Base-by-base conservation (phyloP, 2,329 filamentous ascomycete species). In the Aspergillus pseudonomiae region DNA sequence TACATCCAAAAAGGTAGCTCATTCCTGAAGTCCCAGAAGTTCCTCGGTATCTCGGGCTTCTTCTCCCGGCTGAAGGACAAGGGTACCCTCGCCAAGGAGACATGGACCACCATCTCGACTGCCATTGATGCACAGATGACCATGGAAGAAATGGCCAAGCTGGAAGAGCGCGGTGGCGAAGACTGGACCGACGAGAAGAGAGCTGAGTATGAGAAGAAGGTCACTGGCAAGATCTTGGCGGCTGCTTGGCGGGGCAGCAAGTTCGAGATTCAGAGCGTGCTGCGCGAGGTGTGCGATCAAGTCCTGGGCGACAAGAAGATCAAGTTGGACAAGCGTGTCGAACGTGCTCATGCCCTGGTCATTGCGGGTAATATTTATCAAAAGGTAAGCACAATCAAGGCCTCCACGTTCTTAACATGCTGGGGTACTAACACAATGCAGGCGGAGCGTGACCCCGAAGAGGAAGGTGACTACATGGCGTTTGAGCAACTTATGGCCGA, bases 131-230 rank as follows among this genome's bases (percentile, higher is more conserved):
- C 95, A 30, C 95, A 99, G 82, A 91, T 97, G 83, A 97, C 94
- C 64, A 97, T 99, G 88, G 94, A 99, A 82, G 94, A 97, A 79
- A 98, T 99, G 95, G 94, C 93, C 60, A 93, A 94, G 78, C 85
- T 94, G 80, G 95, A 99, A 82, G 92, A 97, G 83, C 89, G 90
- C 74, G 95, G 94, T 59, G 95, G 95, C 57, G 95, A 97, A 61
- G 93, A 97, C 65, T 99, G 95, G 95, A 98, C 95, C 0, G 95
- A 99, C 67, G 95, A 98, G 88, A 94, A 91, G 84, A 93, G 94
- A 81, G 89, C 90, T 48, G 95, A 99, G 81, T 97, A 96, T 74
- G 95, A 98, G 84, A 90, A 94, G 75, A 89, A 91, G 71, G 94
- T 98, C 28, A 99, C 95, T 11, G 95, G 95, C 74, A 99, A 99